Evolutionary conservation across 179 eudicot genomes (phyloP), one percentile per base, ranked within the genome.

Genomic region (Silene coronaria): DNA sequence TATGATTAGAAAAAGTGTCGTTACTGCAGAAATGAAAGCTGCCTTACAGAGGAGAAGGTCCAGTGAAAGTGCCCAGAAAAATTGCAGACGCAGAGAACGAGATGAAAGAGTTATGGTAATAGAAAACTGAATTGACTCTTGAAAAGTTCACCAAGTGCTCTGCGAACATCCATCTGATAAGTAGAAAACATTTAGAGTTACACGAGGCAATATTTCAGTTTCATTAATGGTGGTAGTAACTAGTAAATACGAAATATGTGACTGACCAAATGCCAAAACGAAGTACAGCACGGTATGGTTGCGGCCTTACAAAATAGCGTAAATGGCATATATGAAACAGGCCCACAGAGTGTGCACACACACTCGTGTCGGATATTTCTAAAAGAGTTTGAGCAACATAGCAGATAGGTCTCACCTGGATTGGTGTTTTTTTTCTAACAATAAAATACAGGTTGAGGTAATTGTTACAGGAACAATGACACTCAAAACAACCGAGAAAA

Each of bases 111-210:
- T 51, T 78, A 69, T 59, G 88, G 88, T 82, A 94, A 74, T 19
- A 94, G 77, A 22, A 84, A 65, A 27, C 76, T 88, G 79, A 94
- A 80, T 63, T 94, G 98, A 85, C 74, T 84, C 77, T 85, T 85
- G 86, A 90, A 91, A 76, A 94, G 91, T 78, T 91, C 96, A 14
- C 94, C 92, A 28, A 94, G 86, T 11, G 98, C 96, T 64, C 92
- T 90, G 58, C 94, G 97, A 73, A 94, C 90, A 80, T 90, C 97
- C 94, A 92, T 94, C 98, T 94, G 89, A 67, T 66, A 42, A 77
- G 63, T 5, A 42, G 45, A 53, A 61, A 26, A 62, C 59, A 55
- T 55, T n/a, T 3, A 55, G 7, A 55, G 21, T 16, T 16, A 55
- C 17, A 55, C 8, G 7, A 17, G 59, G 22, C 59, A 55, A 51